Conservation (phyloP, 1,284 basidiomycete species). For the Leccinum subrobustum region DNA sequence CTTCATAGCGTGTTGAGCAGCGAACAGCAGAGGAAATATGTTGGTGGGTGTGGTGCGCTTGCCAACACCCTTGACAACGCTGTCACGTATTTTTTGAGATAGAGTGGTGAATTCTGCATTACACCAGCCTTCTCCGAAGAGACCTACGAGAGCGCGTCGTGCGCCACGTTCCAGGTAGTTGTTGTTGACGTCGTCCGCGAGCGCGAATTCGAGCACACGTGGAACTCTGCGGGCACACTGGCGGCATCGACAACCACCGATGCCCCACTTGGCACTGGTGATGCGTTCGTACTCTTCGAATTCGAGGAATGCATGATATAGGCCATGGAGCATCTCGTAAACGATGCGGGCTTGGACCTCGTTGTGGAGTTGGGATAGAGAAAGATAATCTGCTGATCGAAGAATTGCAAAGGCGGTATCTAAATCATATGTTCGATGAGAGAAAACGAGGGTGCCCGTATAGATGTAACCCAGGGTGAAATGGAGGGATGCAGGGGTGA, state of each 20-base stretch:
- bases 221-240: slow-evolving; percentile 78
- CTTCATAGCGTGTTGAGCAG: slow-evolving; percentile 61
- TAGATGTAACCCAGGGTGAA: slow-evolving; percentile 95
- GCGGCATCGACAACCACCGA: slow-evolving; percentile 76
- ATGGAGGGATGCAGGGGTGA: slow-evolving; percentile 91
- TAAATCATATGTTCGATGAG: slow-evolving; percentile 90
- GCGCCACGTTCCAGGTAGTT: slow-evolving; percentile 68
- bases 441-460: slow-evolving; percentile 91
- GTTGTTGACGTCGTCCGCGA: slow-evolving; percentile 74
- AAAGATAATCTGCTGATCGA: slow-evolving; percentile 81
- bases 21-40: slow-evolving; percentile 64
- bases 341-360: slow-evolving; percentile 83
- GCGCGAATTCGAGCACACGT: slow-evolving; percentile 78
- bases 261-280: slow-evolving; percentile 72
- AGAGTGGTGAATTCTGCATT: slow-evolving; percentile 74
- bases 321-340: slow-evolving; percentile 85
- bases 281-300: slow-evolving; percentile 73
- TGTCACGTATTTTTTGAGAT: slow-evolving; percentile 63
- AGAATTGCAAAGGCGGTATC: slow-evolving; percentile 90
- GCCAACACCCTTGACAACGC: slow-evolving; percentile 66
- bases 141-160: slow-evolving; percentile 69
- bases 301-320: slow-evolving; percentile 78
- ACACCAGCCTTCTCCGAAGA: slow-evolving; percentile 87
- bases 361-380: slow-evolving; percentile 69
- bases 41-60: slow-evolving; percentile 65